These are phyloP conservation scores for Suillus placidus DNA, from an alignment of 768 basidiomycete genomes.

Conservation along the genomic window DNA sequence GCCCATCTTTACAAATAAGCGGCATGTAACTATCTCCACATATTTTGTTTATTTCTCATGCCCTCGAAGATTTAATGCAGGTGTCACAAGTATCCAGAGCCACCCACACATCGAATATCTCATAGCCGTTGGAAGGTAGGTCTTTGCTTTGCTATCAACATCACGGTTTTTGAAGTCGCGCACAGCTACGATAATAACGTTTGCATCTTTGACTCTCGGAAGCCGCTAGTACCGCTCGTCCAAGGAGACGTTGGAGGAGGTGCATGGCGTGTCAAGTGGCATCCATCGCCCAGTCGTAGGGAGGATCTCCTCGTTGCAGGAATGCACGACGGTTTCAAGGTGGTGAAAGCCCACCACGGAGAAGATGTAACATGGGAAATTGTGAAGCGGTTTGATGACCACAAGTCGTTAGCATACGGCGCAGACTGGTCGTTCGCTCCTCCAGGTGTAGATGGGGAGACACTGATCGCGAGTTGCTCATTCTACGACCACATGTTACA, in stretches of 20 bases:
- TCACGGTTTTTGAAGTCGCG: conserved; percentile 1
- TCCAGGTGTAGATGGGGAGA: conserved; percentile 34
- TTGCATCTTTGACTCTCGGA: conserved; percentile 81
- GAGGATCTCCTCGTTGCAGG: conserved; percentile 87
- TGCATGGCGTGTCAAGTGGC: conserved; percentile 96
- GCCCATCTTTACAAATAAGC: conserved; percentile 74
- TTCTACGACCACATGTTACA: conserved; percentile 92
- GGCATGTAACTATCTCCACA: conserved; percentile 40
- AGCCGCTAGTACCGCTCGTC: conserved; percentile 56
- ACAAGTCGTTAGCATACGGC: conserved; percentile 88
- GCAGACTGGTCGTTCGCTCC: conserved; percentile 78
- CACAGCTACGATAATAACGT: conserved; percentile 83
- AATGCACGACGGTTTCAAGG: conserved; percentile 98
- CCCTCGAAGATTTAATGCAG: conserved; percentile 79
- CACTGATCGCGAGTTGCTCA: conserved; percentile 83
- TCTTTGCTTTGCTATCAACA: not conserved
- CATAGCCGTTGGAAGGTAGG: conserved; percentile 89
- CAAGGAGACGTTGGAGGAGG: conserved; percentile 83
- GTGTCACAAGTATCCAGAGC: conserved; percentile 88
- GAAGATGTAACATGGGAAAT: conserved; percentile 39
- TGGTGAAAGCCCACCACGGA: conserved; percentile 43
- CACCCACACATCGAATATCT: conserved; percentile 80
- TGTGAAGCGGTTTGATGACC: conserved; percentile 67
- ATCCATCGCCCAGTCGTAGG: conserved; percentile 68
- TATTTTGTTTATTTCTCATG: not conserved